These are phyloP conservation scores for Aureobasidium subglaciale DNA, from an alignment of 2,329 filamentous ascomycete species.

Conservation along the genomic window DNA sequence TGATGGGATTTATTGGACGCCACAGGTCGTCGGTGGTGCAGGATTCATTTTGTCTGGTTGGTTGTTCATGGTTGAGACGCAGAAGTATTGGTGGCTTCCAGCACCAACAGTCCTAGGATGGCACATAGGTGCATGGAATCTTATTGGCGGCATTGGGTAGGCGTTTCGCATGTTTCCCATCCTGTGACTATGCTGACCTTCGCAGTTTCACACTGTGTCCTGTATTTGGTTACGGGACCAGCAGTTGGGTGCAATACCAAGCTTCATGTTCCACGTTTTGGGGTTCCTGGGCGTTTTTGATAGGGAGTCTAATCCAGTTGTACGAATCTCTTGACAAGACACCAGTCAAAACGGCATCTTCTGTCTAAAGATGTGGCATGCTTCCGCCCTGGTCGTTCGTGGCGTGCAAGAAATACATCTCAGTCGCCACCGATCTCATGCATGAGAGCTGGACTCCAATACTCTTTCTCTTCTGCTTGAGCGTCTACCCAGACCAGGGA, in stretches of 20 bases:
- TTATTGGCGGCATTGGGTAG: constrained; percentile 57
- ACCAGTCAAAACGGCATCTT: constrained; percentile 20
- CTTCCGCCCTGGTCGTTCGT: background rate
- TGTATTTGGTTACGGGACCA: constrained; percentile 23
- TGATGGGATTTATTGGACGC: constrained; percentile 55
- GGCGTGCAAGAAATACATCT: background rate
- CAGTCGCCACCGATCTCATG: constrained; percentile 22
- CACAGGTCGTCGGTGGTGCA: constrained; percentile 54
- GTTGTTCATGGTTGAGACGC: constrained; percentile 61
- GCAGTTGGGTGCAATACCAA: constrained; percentile 24
- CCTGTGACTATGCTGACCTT: constrained; percentile 22
- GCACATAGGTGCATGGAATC: constrained; percentile 62
- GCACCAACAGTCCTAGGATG: constrained; percentile 53
- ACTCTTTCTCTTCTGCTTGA: constrained; percentile 80
- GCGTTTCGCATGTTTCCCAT: background rate
- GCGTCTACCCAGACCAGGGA: constrained; percentile 92
- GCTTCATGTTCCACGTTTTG: constrained; percentile 22
- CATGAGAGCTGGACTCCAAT: constrained; percentile 82
- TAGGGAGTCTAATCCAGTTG: constrained; percentile 25
- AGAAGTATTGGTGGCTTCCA: constrained; percentile 56
- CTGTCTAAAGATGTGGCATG: background rate
- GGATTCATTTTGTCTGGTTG: constrained; percentile 54
- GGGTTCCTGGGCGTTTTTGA: constrained; percentile 26
- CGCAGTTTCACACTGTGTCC: constrained; percentile 38
- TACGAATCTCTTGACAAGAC: constrained; percentile 26